A percentile compares a stretch with the other conserved stretches of the same genome.
phyloP scores from a whole-genome alignment of 345 rosid genomes.

The Boechera stricta region DNA sequence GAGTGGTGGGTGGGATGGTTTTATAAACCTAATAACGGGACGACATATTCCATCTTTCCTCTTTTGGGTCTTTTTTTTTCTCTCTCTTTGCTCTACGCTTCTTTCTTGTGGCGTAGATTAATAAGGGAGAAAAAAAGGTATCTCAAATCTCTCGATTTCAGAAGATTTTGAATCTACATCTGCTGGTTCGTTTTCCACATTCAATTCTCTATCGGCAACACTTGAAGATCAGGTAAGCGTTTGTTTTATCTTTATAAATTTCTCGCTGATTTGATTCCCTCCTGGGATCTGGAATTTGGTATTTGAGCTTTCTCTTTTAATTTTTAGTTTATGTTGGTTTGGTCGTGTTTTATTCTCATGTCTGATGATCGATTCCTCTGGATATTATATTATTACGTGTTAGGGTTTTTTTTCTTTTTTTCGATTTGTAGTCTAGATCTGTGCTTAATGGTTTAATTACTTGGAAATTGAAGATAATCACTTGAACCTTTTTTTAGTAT shows the following conservation, averaged over 20 bases:
- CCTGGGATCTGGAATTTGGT: neutral
- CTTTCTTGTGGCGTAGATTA: constrained; percentile 42
- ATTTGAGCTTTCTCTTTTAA: neutral
- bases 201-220: neutral
- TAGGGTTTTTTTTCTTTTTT: neutral
- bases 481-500: neutral
- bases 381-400: neutral
- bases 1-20: neutral
- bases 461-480: neutral
- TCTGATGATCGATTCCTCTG: neutral
- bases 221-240: constrained; percentile 28
- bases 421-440: neutral
- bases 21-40: constrained; percentile 36
- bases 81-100: constrained; percentile 39
- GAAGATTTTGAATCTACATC: neutral
- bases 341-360: neutral
- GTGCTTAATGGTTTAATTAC: neutral
- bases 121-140: neutral
- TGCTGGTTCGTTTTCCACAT: neutral
- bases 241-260: neutral
- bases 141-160: constrained; percentile 33
- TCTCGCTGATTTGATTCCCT: neutral
- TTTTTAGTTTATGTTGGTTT: neutral
- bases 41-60: neutral
- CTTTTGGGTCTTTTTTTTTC: neutral